phyloP scores from a whole-genome alignment of 805 yeast species.

The Lipomyces anomalus region DNA sequence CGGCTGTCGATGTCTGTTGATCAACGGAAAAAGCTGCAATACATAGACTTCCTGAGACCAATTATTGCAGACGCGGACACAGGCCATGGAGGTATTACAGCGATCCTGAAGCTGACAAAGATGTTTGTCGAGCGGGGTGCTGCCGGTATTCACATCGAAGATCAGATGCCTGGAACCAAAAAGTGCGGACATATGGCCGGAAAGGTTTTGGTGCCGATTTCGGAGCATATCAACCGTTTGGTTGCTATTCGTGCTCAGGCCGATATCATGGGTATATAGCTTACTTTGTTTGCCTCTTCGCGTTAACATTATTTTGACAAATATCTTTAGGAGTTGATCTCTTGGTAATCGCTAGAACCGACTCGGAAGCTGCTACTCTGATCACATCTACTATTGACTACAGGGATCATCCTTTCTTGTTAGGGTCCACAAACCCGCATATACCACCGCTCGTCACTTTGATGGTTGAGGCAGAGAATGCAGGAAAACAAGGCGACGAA shows the following conservation, averaged over 20 bases:
- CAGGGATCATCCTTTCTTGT: constrained; percentile 88
- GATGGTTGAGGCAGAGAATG: constrained; percentile 73
- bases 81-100: constrained; percentile 98
- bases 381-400: constrained; percentile 89
- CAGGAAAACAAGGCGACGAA: constrained; percentile 65
- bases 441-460: constrained; percentile 67
- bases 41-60: constrained; percentile 86
- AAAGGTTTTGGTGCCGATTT: constrained; percentile 93
- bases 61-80: constrained; percentile 97
- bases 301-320: too few species aligned
- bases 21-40: constrained; percentile 64
- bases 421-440: constrained; percentile 85
- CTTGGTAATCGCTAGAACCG: constrained; percentile 89
- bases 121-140: constrained; percentile 97
- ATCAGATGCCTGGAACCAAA: constrained; percentile 98
- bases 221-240: constrained; percentile 92
- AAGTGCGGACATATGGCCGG: constrained; percentile 99
- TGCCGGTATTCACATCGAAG: constrained; percentile 97
- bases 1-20: constrained; percentile 54
- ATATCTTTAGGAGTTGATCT: constrained; percentile 81
- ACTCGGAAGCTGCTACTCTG: constrained; percentile 95
- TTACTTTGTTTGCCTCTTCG: too few species aligned
- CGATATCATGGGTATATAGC: constrained; percentile 86
- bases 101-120: constrained; percentile 90
- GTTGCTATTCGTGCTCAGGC: constrained; percentile 93